phyloP scores from a whole-genome alignment of 2,329 filamentous ascomycete species.

The Fusarium sp. region DNA sequence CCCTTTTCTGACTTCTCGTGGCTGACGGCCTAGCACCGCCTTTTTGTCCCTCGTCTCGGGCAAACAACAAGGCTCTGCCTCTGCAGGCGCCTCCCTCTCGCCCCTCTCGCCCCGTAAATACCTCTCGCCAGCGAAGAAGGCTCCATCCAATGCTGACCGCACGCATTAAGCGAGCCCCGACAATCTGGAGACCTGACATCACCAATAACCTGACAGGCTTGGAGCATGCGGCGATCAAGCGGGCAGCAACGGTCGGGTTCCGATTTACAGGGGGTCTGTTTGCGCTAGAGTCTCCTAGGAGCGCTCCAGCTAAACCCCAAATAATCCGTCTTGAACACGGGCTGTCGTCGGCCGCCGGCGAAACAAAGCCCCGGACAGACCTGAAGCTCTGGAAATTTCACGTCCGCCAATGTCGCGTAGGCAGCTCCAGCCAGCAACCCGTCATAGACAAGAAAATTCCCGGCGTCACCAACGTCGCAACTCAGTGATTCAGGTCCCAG shows the following conservation, averaged over 20 bases:
- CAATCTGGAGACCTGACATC: slow-evolving; percentile 41
- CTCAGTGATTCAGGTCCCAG: neutral
- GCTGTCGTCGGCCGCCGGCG: slow-evolving; percentile 30
- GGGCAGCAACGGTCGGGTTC: slow-evolving; percentile 21
- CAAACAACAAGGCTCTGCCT: neutral
- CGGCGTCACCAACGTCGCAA: neutral
- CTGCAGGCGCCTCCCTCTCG: neutral
- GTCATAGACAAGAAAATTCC: slow-evolving; percentile 12
- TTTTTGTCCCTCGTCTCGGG: slow-evolving; percentile 1
- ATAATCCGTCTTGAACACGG: neutral
- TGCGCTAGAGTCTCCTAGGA: slow-evolving; percentile 3
- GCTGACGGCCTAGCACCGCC: slow-evolving; percentile 4
- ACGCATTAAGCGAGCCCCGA: slow-evolving; percentile 12
- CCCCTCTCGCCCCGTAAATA: neutral
- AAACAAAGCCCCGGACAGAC: slow-evolving; percentile 41
- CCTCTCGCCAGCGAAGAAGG: neutral
- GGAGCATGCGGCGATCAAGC: slow-evolving; percentile 36
- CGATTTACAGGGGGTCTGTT: slow-evolving; percentile 15
- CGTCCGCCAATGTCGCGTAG: slow-evolving; percentile 20
- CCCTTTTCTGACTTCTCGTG: neutral
- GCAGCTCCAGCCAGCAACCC: slow-evolving; percentile 2
- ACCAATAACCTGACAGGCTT: slow-evolving; percentile 38
- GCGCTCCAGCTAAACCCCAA: neutral
- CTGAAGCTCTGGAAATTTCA: slow-evolving; percentile 38
- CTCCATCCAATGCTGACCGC: neutral